Conservation (phyloP, 2,329 filamentous ascomycete genomes). For the Calonectria honghensis region DNA sequence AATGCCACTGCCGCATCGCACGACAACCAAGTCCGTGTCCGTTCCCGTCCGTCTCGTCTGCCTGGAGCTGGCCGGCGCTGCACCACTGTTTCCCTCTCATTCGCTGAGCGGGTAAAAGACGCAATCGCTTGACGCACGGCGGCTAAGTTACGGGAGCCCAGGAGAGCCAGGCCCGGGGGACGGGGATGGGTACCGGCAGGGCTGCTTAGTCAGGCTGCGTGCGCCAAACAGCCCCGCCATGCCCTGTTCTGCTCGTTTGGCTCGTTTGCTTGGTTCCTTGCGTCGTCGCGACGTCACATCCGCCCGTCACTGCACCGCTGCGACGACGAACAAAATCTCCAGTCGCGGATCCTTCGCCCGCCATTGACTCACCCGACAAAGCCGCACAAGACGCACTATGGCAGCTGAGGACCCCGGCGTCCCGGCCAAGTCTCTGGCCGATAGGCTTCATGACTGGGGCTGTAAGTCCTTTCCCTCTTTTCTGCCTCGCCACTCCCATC, state of each 20-base stretch:
- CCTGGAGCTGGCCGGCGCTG: slow-evolving; percentile 2
- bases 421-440: slow-evolving; percentile 58
- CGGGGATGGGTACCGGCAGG: not conserved
- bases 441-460: slow-evolving; percentile 67
- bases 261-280: slow-evolving; percentile 8
- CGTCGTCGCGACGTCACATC: slow-evolving; percentile 33
- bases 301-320: slow-evolving; percentile 22
- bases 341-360: slow-evolving; percentile 27
- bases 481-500: slow-evolving; percentile 25
- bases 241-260: slow-evolving; percentile 7
- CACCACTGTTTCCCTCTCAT: not conserved
- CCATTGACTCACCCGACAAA: slow-evolving; percentile 31
- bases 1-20: not conserved
- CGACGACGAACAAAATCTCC: slow-evolving; percentile 29
- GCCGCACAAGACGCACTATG: slow-evolving; percentile 53
- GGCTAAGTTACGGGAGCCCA: not conserved
- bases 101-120: slow-evolving; percentile 5
- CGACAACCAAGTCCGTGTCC: slow-evolving; percentile 4
- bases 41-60: not conserved
- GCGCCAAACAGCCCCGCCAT: not conserved
- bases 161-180: not conserved
- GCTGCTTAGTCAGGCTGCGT: slow-evolving; percentile 28
- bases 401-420: slow-evolving; percentile 51
- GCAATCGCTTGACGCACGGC: slow-evolving; percentile 15
- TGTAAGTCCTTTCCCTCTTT: slow-evolving; percentile 63